Percentiles rank a stretch among this genome's conserved stretches.
Conservation (phyloP, 2,329 filamentous ascomycete species). For the Hortaea sp. region DNA sequence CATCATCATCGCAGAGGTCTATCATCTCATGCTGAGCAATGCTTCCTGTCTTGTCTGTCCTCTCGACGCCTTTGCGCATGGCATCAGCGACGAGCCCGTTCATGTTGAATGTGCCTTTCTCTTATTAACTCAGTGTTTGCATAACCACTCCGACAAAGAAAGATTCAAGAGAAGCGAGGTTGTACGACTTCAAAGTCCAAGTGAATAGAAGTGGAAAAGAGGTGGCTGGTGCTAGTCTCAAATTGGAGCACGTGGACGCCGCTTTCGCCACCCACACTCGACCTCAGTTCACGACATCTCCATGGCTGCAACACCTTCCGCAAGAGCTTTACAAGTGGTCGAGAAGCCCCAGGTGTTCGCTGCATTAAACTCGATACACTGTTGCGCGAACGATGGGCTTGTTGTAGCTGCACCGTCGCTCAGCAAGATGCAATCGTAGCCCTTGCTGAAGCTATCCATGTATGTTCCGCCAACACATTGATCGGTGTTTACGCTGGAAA, state of each 20-base stretch:
- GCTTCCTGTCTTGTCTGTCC: background rate
- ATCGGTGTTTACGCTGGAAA: constrained; percentile 48
- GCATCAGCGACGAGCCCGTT: background rate
- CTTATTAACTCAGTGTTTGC: too few relatives aligned
- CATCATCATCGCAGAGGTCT: too few relatives aligned
- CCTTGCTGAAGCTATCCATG: constrained; percentile 45
- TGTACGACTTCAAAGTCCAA: too few relatives aligned
- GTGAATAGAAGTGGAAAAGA: too few relatives aligned
- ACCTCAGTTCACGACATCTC: background rate
- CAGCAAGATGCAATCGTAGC: constrained; percentile 47
- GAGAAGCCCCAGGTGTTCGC: constrained; percentile 26
- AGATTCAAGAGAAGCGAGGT: too few relatives aligned
- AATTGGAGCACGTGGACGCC: too few relatives aligned
- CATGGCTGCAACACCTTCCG: constrained; percentile 16
- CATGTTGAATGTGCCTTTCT: background rate
- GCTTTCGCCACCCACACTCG: background rate
- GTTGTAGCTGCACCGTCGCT: constrained; percentile 47
- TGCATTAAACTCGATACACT: constrained; percentile 27
- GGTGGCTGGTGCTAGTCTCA: too few relatives aligned
- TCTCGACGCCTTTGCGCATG: background rate
- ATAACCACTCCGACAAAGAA: too few relatives aligned
- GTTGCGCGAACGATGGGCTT: constrained; percentile 30
- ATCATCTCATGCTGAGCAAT: background rate
- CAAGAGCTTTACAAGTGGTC: constrained; percentile 19
- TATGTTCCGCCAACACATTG: constrained; percentile 50